Base-by-base conservation (phyloP, 2,329 filamentous ascomycete species). In the Chrysosporium keratinophilum region DNA sequence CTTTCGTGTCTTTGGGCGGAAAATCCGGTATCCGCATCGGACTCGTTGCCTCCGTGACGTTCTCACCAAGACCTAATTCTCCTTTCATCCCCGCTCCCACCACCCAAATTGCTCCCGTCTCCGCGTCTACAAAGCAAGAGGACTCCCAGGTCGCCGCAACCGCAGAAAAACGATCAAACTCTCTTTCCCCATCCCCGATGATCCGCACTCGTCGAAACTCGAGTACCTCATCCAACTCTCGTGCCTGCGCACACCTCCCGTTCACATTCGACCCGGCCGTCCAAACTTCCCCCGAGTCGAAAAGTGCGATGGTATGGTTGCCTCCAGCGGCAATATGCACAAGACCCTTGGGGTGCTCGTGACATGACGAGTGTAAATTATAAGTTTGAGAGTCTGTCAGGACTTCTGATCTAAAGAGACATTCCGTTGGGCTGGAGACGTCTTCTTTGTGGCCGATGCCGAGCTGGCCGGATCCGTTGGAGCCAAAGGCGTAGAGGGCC, bases 221-320 rank as follows among this genome's bases (percentile, higher is more conserved):
- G 6, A 60, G 46, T 47, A 67, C 39, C 14, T 59, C 49, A 1
- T 53, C 40, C 7, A 54, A 45, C 12, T 37, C 33, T 19, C 45
- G 20, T 14, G 51, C 42, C 14, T 57, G 31, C 12, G 67, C 71
- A 54, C 75, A 74, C 56, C 77, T 71, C 5, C 71, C 70, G 60
- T 76, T 71, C 6, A 59, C 64, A 64, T 79, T 74, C 55, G 83
- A 79, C 0, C 89, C 89, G 44, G 81, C 78, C 62, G 79, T 82
- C 63, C 80, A 85, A 0, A 90, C 71, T 1, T 71, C 61, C 0
- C 84, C 83, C 23, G 74, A 65, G 3, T 73, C 64, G n/a, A 78
- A 80, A 10, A 89, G 73, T 9, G 95, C 66, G 3, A 96, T 71
- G 0, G 88, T 94, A 67, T 96, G 91, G 64, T 96, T 96, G 1